phyloP scores from a whole-genome alignment of 2,329 filamentous ascomycete species.

The Raffaelea deltoideospora region DNA sequence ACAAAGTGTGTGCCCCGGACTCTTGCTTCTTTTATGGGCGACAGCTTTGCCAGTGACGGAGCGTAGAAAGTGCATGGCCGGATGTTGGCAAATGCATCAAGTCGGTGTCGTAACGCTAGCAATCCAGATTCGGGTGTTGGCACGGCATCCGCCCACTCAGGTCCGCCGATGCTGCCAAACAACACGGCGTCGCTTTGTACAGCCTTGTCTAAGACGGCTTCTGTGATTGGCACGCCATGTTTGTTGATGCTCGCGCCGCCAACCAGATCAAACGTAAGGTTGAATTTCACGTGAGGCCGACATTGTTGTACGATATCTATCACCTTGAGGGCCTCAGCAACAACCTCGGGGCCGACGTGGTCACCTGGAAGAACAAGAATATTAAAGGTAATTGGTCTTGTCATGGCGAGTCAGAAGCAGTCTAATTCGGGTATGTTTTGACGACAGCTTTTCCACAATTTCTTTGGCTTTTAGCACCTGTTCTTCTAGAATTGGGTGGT shows the following conservation, averaged over 20 bases:
- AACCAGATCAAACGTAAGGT: conserved; percentile 10
- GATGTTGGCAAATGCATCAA: conserved; percentile 34
- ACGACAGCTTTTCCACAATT: too few relatives aligned
- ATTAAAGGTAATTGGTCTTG: not conserved
- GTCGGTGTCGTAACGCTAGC: conserved; percentile 21
- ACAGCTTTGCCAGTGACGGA: conserved; percentile 18
- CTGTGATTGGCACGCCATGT: conserved; percentile 26
- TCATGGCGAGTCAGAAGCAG: too few relatives aligned
- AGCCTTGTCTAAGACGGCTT: conserved; percentile 25
- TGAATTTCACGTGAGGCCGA: conserved; percentile 16
- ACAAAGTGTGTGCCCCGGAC: conserved; percentile 31
- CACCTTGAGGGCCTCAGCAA: conserved; percentile 28
- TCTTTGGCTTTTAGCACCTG: too few relatives aligned
- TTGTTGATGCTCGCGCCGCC: conserved; percentile 27
- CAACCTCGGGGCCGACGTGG: conserved; percentile 30
- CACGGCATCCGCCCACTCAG: conserved; percentile 24
- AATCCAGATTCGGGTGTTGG: conserved; percentile 18
- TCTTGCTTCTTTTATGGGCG: conserved; percentile 27
- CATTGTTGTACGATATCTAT: conserved; percentile 23
- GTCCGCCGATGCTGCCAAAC: conserved; percentile 31
- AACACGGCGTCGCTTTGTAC: conserved; percentile 26
- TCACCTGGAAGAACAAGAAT: conserved; percentile 30
- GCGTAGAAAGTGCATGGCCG: conserved; percentile 31
- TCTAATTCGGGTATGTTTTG: too few relatives aligned
- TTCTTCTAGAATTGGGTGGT: too few relatives aligned